A percentile compares a stretch with the other conserved stretches of the same genome.
These are phyloP conservation scores for Ophiostoma tasmaniense DNA, from an alignment of 2,329 filamentous ascomycete species.

Conservation along the genomic window DNA sequence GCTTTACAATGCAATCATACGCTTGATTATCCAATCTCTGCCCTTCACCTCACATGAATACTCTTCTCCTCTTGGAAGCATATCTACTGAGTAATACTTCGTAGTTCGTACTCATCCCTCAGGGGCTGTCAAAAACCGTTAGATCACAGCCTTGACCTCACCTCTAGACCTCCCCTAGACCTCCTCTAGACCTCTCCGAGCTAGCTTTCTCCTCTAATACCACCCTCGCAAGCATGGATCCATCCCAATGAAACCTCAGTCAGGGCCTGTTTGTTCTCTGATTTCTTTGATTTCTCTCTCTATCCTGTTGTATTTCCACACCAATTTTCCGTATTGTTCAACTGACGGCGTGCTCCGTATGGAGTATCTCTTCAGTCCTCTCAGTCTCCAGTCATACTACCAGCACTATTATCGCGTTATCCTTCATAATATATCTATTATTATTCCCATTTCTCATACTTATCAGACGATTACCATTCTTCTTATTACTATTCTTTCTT, in stretches of 20 bases:
- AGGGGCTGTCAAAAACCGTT: not conserved
- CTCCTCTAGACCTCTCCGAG: conserved; percentile 1
- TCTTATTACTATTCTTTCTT: not conserved
- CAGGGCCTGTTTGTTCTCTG: not conserved
- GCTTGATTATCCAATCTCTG: not conserved
- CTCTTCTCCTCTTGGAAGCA: not conserved
- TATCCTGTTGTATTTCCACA: not conserved
- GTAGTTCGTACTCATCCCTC: too few relatives aligned
- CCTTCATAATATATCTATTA: not conserved
- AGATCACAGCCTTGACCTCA: conserved; percentile 5
- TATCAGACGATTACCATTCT: not conserved
- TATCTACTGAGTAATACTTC: too few relatives aligned
- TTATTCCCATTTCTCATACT: not conserved
- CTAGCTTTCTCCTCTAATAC: conserved; percentile 1
- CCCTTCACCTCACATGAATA: too few relatives aligned
- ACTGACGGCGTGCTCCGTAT: not conserved
- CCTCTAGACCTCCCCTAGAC: not conserved
- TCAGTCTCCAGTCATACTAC: too few relatives aligned
- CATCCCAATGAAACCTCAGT: not conserved
- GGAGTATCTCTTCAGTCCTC: not conserved
- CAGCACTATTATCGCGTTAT: not conserved
- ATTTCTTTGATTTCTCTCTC: not conserved
- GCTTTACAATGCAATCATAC: not conserved
- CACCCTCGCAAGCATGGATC: not conserved
- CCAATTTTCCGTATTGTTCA: not conserved